phyloP scores from a whole-genome alignment of 2,329 filamentous ascomycete species.

The Alternaria panax region DNA sequence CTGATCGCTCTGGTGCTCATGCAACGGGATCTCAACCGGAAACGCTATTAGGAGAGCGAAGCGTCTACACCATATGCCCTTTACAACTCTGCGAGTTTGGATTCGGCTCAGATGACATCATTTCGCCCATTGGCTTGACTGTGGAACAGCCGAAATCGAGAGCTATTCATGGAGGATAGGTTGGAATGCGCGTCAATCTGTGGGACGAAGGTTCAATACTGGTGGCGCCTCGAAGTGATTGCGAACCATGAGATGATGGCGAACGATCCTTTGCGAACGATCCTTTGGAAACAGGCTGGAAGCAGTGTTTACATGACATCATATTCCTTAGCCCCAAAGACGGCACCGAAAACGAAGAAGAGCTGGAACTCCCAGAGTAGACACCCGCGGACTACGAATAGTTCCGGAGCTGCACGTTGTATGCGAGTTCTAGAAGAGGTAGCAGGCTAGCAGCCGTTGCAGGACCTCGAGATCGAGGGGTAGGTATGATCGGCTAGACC shows the following conservation, averaged over 20 bases:
- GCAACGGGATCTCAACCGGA: neutral
- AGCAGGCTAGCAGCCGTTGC: conserved; percentile 15
- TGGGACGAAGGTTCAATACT: conserved; percentile 25
- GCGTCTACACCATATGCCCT: conserved; percentile 19
- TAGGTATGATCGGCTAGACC: conserved; percentile 21
- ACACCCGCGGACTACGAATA: neutral
- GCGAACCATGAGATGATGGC: conserved; percentile 3
- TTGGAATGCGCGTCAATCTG: conserved; percentile 24
- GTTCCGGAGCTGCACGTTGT: neutral
- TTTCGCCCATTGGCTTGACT: conserved; percentile 5
- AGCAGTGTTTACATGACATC: conserved; percentile 29
- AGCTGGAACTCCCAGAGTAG: conserved; percentile 4
- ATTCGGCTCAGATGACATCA: conserved; percentile 11
- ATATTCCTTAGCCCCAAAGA: conserved; percentile 21
- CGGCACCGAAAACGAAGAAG: conserved; percentile 11
- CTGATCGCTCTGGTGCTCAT: neutral
- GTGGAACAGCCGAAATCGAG: neutral
- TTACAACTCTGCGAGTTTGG: conserved; percentile 9
- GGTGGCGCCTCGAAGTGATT: conserved; percentile 19
- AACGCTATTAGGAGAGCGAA: neutral
- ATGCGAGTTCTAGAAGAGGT: conserved; percentile 2
- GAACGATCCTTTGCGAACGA: neutral
- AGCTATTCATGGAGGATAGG: conserved; percentile 15
- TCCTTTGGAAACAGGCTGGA: conserved; percentile 11
- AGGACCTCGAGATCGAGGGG: conserved; percentile 5